Base-by-base conservation (phyloP, 805 yeast species). In the Starmerella vitae region DNA sequence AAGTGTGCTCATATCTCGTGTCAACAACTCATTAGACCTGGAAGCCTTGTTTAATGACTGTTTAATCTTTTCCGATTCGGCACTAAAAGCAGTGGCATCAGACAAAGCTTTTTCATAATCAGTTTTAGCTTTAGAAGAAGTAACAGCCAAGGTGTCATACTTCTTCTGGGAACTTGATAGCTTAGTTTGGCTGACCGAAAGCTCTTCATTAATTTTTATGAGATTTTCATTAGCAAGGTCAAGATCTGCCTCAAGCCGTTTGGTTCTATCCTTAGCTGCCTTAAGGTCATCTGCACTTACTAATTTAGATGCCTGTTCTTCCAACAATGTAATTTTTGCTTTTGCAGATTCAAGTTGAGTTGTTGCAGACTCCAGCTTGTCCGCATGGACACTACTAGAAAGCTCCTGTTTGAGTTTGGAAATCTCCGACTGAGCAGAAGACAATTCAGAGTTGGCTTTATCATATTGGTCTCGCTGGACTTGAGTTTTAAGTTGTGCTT, bases 211-310 rank as follows among this genome's bases (percentile, higher is more conserved):
- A 32, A 52, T 49, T 5, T 36, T 33, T 28, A 41, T 34, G 4
- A 52, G 42, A 25, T 46, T 40, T 24, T 46, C 42, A 20, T 50
- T 43, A 49, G 4, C 70, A 12, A 19, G 48, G 22, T 63, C 68
- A 22, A 57, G 24, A 13, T 31, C 34, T 12, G 34, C 25, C 15
- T 31, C 34, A 13, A 31, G 15, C 17, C 25, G 24, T 7, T 17
- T 20, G 15, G 20, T 20, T 4, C 25, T n/a, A n/a, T 5, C 24
- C 10, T 9, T 12, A 15, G 34, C 34, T 6, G 24, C 12, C 6
- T 12, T 8, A 4, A 31, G 25, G 8, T 31, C 34, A 7, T 14
- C 17, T 4, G 24, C 8, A n/a, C n/a, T 15, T 13, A n/a, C 34
- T n/a, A 17, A 6, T 13, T 20, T 20, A 20, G 25, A 5, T 5